Conservation (phyloP, 768 basidiomycete species). For the Tricholomella constricta region DNA sequence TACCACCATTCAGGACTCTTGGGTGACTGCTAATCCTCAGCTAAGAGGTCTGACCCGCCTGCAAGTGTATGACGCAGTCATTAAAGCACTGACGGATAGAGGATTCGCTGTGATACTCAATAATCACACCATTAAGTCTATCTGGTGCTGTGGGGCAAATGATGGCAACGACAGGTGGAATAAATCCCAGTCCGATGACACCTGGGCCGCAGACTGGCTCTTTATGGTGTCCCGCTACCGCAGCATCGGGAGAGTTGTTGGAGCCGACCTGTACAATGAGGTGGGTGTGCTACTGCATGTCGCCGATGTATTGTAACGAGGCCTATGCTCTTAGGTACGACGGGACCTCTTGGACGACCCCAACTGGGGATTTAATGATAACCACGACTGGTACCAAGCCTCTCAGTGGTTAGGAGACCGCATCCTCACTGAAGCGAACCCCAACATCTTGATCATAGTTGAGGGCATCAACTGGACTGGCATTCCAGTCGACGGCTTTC, state of each 20-base stretch:
- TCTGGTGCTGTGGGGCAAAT: constrained; percentile 16
- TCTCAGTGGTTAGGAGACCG: constrained; percentile 12
- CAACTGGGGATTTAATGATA: constrained; percentile 11
- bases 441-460: constrained; percentile 16
- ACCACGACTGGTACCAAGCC: constrained; percentile 12
- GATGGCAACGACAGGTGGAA: constrained; percentile 20
- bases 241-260: constrained; percentile 12
- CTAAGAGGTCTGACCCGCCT: constrained; percentile 13
- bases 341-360: constrained; percentile 14
- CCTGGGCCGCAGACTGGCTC: constrained; percentile 15
- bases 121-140: constrained; percentile 18
- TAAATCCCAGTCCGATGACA: constrained; percentile 16
- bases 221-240: constrained; percentile 18
- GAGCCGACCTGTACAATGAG: constrained; percentile 18
- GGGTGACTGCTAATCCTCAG: constrained; percentile 15
- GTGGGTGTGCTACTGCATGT: neutral
- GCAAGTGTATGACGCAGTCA: constrained; percentile 15
- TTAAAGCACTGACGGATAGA: constrained; percentile 14
- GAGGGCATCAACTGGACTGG: constrained; percentile 20
- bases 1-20: constrained; percentile 8
- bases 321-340: constrained; percentile 8
- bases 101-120: constrained; percentile 18
- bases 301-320: neutral
- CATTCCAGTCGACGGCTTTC: constrained; percentile 16
- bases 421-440: constrained; percentile 16